Evolutionary conservation across 192 early-diverging fungal species (phyloP).

Genomic region (Coemansia sp.): DNA sequence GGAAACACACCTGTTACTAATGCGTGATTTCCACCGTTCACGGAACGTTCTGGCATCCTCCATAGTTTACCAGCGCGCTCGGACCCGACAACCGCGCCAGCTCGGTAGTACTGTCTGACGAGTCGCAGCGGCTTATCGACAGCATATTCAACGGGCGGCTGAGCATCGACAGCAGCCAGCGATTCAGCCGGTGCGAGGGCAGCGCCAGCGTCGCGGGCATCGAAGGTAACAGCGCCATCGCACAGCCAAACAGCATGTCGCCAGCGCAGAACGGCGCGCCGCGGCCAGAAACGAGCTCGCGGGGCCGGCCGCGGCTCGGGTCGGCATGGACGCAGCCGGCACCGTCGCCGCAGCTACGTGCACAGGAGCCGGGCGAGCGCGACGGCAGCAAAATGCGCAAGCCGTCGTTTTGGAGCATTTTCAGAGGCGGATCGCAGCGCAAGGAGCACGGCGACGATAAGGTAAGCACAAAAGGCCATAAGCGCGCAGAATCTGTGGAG

Average conservation of each 20-base stretch:
- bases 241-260: not conserved
- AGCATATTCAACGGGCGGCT: conserved; percentile 45
- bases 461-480: conserved; percentile 33
- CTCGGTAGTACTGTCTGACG: conserved; percentile 23
- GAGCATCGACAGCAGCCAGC: conserved; percentile 30
- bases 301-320: conserved; percentile 3
- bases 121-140: conserved; percentile 43
- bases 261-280: not conserved
- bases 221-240: not conserved
- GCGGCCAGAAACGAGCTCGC: not conserved
- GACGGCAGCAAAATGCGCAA: conserved; percentile 53
- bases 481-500: no score
- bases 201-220: conserved; percentile 3
- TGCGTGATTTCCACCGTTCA: not conserved
- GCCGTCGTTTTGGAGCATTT: conserved; percentile 53
- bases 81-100: conserved; percentile 17
- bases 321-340: conserved; percentile 6
- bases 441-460: conserved; percentile 42
- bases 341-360: conserved; percentile 5
- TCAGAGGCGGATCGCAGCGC: conserved; percentile 36
- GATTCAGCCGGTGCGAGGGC: conserved; percentile 13
- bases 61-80: conserved; percentile 12
- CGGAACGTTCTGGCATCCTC: not conserved
- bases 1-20: not conserved
- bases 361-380: conserved; percentile 30